A percentile compares a stretch with the other conserved stretches of the same genome.
phyloP scores from a whole-genome alignment of 2,329 filamentous ascomycete species.

The Ophiostoma australiae region DNA sequence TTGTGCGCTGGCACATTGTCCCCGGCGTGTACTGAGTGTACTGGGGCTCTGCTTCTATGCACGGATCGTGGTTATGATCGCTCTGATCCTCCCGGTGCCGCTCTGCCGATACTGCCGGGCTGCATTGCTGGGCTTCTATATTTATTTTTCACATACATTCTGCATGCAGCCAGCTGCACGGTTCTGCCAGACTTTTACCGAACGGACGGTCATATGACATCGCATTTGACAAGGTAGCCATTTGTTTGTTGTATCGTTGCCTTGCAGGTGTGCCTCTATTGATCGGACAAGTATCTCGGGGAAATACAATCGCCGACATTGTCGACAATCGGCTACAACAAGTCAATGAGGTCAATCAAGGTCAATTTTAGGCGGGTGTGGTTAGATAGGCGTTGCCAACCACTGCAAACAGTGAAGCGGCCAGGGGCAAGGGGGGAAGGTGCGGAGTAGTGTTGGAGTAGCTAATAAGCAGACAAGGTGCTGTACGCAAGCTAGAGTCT shows the following conservation, averaged over 20 bases:
- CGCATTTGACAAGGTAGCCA: not conserved
- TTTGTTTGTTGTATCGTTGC: not conserved
- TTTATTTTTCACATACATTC: not conserved
- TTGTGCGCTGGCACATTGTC: conserved; percentile 75
- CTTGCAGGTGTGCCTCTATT: not conserved
- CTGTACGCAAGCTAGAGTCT: not conserved
- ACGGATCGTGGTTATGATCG: not conserved
- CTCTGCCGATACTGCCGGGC: not conserved
- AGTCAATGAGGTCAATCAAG: not conserved
- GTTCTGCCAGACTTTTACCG: not conserved
- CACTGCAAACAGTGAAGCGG: not conserved
- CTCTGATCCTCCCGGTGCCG: conserved; percentile 3
- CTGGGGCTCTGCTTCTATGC: not conserved
- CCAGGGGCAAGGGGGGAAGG: not conserved
- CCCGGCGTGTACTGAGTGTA: conserved; percentile 69
- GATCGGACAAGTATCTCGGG: not conserved
- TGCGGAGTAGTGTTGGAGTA: not conserved
- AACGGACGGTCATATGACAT: not conserved
- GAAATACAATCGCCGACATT: not conserved
- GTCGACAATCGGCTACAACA: not conserved
- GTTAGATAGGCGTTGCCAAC: not conserved
- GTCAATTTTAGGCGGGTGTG: not conserved
- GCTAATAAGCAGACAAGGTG: not conserved
- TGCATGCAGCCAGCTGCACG: not conserved
- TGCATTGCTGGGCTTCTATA: not conserved